Evolutionary conservation across 495 filamentous ascomycete species (phyloP).

Genomic region (Podospora anserina): DNA sequence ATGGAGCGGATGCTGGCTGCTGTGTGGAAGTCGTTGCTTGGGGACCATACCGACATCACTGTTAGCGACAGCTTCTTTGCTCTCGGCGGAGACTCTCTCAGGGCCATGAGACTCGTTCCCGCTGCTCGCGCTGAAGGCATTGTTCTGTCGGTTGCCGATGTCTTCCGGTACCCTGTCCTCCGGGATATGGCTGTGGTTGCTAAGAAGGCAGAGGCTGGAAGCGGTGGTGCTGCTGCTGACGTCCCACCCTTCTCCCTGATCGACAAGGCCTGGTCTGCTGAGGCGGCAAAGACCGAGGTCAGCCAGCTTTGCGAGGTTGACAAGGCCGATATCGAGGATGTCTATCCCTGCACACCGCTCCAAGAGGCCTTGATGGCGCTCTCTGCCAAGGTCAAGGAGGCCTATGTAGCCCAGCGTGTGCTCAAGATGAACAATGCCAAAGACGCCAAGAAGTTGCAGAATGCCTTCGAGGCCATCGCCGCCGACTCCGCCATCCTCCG

Average conservation of each 20-base stretch:
- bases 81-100: constrained; percentile 33
- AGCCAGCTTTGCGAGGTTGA: constrained; percentile 44
- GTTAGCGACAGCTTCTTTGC: constrained; percentile 32
- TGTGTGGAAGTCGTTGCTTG: constrained; percentile 16
- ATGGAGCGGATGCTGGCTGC: constrained; percentile 16
- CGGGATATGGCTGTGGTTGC: constrained; percentile 24
- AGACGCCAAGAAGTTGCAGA: constrained; percentile 44
- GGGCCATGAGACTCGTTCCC: constrained; percentile 32
- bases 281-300: constrained; percentile 33
- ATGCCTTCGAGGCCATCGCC: constrained; percentile 52
- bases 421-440: constrained; percentile 41
- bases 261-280: constrained; percentile 2
- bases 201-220: not conserved
- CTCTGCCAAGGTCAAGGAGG: constrained; percentile 45
- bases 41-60: constrained; percentile 19
- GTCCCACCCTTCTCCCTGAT: constrained; percentile 21
- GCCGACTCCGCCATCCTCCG: constrained; percentile 51
- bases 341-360: constrained; percentile 62
- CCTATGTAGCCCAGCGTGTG: constrained; percentile 52
- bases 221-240: not conserved
- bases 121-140: constrained; percentile 20
- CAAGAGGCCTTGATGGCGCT: constrained; percentile 61
- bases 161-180: constrained; percentile 23
- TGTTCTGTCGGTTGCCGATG: constrained; percentile 23
- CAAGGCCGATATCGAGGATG: constrained; percentile 46